A percentile compares a stretch with the other conserved stretches of the same genome.
Evolutionary conservation across 805 yeast genomes (phyloP).

Genomic region (Lipomyces yamanashiensis): DNA sequence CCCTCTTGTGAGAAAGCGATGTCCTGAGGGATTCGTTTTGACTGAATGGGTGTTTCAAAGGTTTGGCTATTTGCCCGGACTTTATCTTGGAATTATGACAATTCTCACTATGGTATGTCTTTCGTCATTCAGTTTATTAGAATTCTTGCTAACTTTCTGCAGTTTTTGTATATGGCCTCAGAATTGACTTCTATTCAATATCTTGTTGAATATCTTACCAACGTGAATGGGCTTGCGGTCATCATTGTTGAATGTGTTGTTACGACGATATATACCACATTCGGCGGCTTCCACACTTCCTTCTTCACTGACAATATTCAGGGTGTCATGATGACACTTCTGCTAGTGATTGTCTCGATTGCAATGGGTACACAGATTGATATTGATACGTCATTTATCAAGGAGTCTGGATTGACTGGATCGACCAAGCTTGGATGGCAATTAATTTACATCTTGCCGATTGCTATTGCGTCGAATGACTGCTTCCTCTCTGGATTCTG

Average conservation of each 20-base stretch:
- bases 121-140: neutral
- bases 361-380: constrained; percentile 77
- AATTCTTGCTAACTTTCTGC: neutral
- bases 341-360: constrained; percentile 70
- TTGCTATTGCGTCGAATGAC: constrained; percentile 89
- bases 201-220: constrained; percentile 78
- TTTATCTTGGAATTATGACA: constrained; percentile 80
- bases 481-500: constrained; percentile 91
- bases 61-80: constrained; percentile 71
- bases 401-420: constrained; percentile 65
- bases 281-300: constrained; percentile 89
- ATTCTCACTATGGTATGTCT: constrained; percentile 66
- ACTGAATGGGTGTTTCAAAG: constrained; percentile 93
- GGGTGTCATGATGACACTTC: constrained; percentile 69
- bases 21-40: constrained; percentile 89
- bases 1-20: constrained; percentile 72
- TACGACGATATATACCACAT: constrained; percentile 81
- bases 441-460: constrained; percentile 76
- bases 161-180: constrained; percentile 79
- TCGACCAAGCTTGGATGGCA: constrained; percentile 85
- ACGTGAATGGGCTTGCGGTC: constrained; percentile 76
- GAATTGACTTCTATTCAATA: constrained; percentile 81
- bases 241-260: constrained; percentile 85
- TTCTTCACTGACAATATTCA: constrained; percentile 87
- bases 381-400: constrained; percentile 62